Conservation (phyloP, 1,284 basidiomycete genomes). For the Pisolithus thermaeus region DNA sequence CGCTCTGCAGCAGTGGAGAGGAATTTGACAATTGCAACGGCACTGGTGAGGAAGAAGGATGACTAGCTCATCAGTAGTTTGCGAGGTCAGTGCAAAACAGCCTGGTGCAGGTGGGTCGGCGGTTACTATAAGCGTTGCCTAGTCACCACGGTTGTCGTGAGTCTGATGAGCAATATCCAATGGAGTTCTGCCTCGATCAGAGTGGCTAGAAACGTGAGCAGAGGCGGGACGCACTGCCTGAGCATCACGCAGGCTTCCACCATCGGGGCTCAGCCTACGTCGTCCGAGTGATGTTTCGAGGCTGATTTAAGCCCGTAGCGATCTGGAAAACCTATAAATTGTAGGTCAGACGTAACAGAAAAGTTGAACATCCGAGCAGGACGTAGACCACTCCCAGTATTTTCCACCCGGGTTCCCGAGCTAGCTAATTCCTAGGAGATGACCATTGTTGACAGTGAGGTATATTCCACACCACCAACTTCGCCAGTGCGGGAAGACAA, state of each 20-base stretch:
- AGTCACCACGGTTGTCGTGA: no score
- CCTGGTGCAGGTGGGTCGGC: no score
- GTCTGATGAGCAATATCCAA: background rate
- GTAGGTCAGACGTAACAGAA: background rate
- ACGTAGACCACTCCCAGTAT: slow-evolving; percentile 6
- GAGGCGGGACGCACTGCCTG: background rate
- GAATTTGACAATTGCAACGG: no score
- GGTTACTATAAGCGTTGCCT: no score
- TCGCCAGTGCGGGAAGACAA: slow-evolving; percentile 37
- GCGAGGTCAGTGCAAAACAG: no score
- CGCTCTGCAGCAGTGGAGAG: no score
- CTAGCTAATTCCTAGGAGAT: slow-evolving; percentile 11
- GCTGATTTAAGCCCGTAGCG: background rate
- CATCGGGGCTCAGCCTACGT: background rate
- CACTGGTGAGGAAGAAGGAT: no score
- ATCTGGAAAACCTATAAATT: background rate
- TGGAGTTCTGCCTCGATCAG: background rate
- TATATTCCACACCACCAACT: slow-evolving; percentile 59
- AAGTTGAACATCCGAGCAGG: background rate
- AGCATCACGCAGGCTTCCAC: no score
- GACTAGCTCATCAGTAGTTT: no score
- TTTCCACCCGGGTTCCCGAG: slow-evolving; percentile 5
- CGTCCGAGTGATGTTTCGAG: slow-evolving; percentile 4
- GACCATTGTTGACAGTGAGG: slow-evolving; percentile 32
- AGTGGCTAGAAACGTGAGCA: background rate